phyloP scores from a whole-genome alignment of 495 filamentous ascomycete species.

The Chlorociboria aeruginascens region DNA sequence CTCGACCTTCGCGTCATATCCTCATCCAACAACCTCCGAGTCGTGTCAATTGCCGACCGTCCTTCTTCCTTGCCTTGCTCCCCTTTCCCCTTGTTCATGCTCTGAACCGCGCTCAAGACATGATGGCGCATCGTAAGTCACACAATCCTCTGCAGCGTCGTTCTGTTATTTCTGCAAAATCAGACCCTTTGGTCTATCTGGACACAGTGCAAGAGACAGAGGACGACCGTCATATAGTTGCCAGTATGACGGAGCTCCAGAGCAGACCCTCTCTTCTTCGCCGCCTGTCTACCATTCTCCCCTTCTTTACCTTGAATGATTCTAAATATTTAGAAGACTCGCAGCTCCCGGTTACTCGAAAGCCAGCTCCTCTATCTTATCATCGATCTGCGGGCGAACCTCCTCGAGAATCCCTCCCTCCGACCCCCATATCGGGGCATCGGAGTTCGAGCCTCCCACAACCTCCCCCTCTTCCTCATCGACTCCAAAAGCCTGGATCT shows the following conservation, averaged over 20 bases:
- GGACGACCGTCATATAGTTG: background rate
- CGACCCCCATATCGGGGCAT: background rate
- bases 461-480: background rate
- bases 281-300: slow-evolving; percentile 1
- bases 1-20: no score
- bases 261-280: slow-evolving; percentile 1
- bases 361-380: background rate
- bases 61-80: no score
- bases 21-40: no score
- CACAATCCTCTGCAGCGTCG: no score
- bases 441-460: background rate
- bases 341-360: background rate
- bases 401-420: background rate
- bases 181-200: no score
- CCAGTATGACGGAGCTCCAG: background rate
- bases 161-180: no score
- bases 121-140: no score
- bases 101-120: no score
- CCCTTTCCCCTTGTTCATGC: no score
- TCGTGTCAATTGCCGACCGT: no score
- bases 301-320: background rate
- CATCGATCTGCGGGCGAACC: background rate
- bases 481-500: slow-evolving; percentile 1
- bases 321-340: slow-evolving; percentile 7
- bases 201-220: background rate